Base-by-base conservation (phyloP, 2,329 filamentous ascomycete species). In the Pseudogymnoascus sp. region DNA sequence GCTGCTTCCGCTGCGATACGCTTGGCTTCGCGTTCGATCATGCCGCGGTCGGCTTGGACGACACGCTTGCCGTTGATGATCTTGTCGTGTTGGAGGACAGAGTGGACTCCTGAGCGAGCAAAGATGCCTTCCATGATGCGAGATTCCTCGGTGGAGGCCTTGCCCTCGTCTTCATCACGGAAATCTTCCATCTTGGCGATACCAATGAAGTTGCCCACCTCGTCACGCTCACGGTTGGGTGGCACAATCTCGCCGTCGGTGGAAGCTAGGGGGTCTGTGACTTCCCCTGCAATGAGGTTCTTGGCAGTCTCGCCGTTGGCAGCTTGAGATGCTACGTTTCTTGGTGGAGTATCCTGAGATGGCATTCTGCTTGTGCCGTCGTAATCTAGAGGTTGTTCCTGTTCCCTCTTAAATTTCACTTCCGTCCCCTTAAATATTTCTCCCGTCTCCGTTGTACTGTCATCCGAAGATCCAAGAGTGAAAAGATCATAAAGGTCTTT, bases 401-500 rank as follows among this genome's bases (percentile, higher is more conserved):
- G 68, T 10, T 68, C 68, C 64, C 78, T 77, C 37, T 79, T 76
- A 65, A 89, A 84, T 42, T 86, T 82, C 59, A 96, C 87, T 73
- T 96, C 88, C 0, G 91, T 90, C n/a, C 91, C 90, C 67, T 90
- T 86, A 78, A 99, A 97, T 23, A 97, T 79, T 65, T 87, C 88
- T 40, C 89, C 90, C 1, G 93, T 96, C 73, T 96, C 90, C 0
- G 91, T 95, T 33, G 85, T 84, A 0, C 85, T 85, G 50, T 88
- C 86, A 17, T 83, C 79, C 19, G 87, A 83, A 13, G 83, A 82
- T 19, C 87, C 89, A 1, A 96, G 81, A 0, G 86, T 91, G 75
- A 99, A 99, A 0, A 99, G 81, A 72, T 99, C 93, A 68, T 97
- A 91, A 15, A 99, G 77, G 70, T 97, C 93, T 64, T 88, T 89